Evolutionary conservation across 1,284 basidiomycete genomes (phyloP), one percentile per base, ranked within the genome.

Genomic region (Abortiporus biennis): DNA sequence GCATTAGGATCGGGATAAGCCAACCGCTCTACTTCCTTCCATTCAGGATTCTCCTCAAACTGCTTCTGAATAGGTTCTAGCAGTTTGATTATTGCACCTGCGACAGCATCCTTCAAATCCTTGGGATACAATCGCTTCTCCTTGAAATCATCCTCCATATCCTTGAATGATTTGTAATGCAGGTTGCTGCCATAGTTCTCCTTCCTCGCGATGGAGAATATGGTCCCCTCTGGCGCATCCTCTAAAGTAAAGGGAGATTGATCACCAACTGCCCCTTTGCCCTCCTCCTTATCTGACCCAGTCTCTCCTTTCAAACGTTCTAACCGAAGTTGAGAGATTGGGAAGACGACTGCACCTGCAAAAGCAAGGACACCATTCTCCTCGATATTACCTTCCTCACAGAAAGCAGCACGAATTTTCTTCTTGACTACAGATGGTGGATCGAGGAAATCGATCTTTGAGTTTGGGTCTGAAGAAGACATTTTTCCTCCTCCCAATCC

Each of bases 361-460:
- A 99, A 99, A 1, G 92, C 76, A 4, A 99, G 76, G 0, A 99
- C 72, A 27, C 95, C 95, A 62, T 99, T 99, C 23, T 87, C 90
- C 38, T 83, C 76, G 25, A 85, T 69, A 55, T 89, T 92, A n/a
- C 94, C 94, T 50, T 94, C 92, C 50, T 93, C 90, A 61, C 95
- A 99, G 57, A 96, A 89, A 0, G 96, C 95, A 31, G 74, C 74
- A 63, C 91, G 93, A 65, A 99, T 84, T 71, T 98, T 99, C 64
- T 82, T 83, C 56, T 85, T 81, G 40, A 98, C 77, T 23, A 76
- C 77, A 33, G 89, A 85, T 1, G 94, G 83, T 12, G 81, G 63
- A 66, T 99, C 95, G 51, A 99, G 81, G 66, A 99, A 94, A 68
- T 99, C 95, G 62, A 99, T 97, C 67, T 99, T 99, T 50, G 86